Conservation (phyloP, 2,329 filamentous ascomycete genomes). For the Arthrinium puccinioides region DNA sequence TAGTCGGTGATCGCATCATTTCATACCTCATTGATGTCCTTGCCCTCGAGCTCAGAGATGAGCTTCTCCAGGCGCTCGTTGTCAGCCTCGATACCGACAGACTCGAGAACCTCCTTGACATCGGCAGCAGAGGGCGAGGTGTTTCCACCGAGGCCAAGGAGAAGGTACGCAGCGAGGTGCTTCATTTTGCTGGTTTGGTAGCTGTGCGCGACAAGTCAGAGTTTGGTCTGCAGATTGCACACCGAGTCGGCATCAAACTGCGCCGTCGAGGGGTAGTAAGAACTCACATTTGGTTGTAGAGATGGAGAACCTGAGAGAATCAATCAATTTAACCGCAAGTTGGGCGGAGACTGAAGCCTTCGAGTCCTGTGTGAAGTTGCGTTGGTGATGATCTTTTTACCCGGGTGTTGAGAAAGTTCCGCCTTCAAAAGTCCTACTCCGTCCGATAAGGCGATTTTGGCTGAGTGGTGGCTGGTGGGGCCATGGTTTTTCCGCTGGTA, state of each 20-base stretch:
- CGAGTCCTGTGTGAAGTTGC: conserved; percentile 58
- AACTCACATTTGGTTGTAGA: conserved; percentile 6
- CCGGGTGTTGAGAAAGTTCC: conserved; percentile 1
- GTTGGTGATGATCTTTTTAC: conserved; percentile 2
- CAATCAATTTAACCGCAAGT: conserved; percentile 99
- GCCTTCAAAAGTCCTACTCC: too few species aligned
- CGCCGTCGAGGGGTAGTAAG: not conserved
- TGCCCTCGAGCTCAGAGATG: conserved; percentile 84
- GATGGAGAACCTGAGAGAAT: conserved; percentile 72
- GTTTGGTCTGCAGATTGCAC: not conserved
- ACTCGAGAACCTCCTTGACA: conserved; percentile 81
- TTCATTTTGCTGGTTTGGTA: conserved; percentile 73
- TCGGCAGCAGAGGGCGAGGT: conserved; percentile 76
- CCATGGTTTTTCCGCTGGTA: conserved; percentile 1
- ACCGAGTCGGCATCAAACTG: not conserved
- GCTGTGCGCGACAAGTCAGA: conserved; percentile 17
- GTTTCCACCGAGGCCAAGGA: conserved; percentile 92
- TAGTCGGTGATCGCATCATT: not conserved
- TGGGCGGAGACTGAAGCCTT: conserved; percentile 99
- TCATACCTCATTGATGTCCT: conserved; percentile 86
- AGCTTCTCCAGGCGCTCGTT: conserved; percentile 78
- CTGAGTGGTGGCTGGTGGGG: conserved; percentile 1
- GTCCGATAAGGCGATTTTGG: too few species aligned
- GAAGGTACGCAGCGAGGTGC: conserved; percentile 98
- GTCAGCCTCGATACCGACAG: conserved; percentile 93